Conservation (phyloP, 2,329 filamentous ascomycete species). For the Saccharata proteae region DNA sequence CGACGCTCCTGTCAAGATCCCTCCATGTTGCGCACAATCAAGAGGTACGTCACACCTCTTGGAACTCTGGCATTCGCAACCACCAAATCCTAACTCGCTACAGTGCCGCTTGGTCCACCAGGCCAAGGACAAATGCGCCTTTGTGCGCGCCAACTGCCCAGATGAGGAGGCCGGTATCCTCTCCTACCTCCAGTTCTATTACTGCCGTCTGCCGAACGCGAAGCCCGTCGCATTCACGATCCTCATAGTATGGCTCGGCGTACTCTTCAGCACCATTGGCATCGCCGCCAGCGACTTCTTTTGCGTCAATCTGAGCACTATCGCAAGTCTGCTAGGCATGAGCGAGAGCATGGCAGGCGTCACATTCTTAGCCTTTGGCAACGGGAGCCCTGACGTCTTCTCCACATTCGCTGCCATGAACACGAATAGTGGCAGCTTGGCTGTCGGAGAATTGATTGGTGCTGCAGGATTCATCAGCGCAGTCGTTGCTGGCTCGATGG, state of each 20-base stretch:
- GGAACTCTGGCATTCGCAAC: background rate
- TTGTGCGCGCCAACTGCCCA: constrained; percentile 67
- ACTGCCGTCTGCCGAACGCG: constrained; percentile 58
- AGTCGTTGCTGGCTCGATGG: constrained; percentile 95
- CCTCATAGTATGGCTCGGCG: constrained; percentile 68
- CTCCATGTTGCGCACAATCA: constrained; percentile 18
- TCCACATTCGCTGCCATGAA: constrained; percentile 97
- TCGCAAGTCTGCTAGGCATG: constrained; percentile 76
- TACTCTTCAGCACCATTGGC: constrained; percentile 93
- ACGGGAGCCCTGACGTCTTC: constrained; percentile 96
- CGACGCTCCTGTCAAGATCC: too few species aligned
- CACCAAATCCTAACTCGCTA: background rate
- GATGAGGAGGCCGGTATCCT: constrained; percentile 85
- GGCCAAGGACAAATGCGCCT: constrained; percentile 72
- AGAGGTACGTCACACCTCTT: constrained; percentile 18
- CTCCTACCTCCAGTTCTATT: constrained; percentile 83
- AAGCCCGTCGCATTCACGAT: constrained; percentile 70
- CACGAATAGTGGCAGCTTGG: constrained; percentile 93
- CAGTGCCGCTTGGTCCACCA: constrained; percentile 66
- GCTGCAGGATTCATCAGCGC: constrained; percentile 93
- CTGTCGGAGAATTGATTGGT: constrained; percentile 87
- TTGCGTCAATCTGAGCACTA: constrained; percentile 90
- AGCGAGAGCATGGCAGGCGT: constrained; percentile 95
- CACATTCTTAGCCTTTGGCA: constrained; percentile 92
- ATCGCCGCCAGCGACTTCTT: constrained; percentile 98